Conservation (phyloP, 352 stramenopile species). For the Phytophthora sp. region DNA sequence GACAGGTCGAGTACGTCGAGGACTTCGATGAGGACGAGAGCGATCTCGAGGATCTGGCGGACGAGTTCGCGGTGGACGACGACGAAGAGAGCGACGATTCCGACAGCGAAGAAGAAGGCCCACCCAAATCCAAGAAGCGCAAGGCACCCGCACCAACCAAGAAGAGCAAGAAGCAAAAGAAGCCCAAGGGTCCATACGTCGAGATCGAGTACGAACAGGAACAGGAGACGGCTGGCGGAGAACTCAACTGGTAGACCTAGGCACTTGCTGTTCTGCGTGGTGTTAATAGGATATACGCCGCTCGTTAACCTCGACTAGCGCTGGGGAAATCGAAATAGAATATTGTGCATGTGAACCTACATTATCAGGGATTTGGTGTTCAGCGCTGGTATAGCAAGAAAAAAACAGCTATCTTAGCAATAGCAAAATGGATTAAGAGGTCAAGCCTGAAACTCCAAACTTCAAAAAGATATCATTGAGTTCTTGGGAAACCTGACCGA, state of each 20-base stretch:
- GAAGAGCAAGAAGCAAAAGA: conserved; percentile 73
- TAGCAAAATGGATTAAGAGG: no score
- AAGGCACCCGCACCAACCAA: conserved; percentile 54
- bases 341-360: conserved; percentile 37
- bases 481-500: no score
- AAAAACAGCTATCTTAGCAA: no score
- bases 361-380: background rate
- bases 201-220: conserved; percentile 91
- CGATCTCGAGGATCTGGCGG: conserved; percentile 87
- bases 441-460: no score
- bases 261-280: conserved; percentile 6
- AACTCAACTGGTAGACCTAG: conserved; percentile 66
- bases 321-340: conserved; percentile 39
- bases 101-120: conserved; percentile 58
- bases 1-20: conserved; percentile 85
- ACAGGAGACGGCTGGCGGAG: conserved; percentile 51
- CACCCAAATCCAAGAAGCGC: conserved; percentile 62
- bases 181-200: conserved; percentile 78
- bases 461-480: no score
- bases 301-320: conserved; percentile 13
- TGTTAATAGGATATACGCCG: conserved; percentile 1
- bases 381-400: background rate
- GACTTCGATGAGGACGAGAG: conserved; percentile 94
- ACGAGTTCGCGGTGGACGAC: conserved; percentile 68
- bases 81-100: conserved; percentile 48